Percentiles rank a stretch among this genome's conserved stretches.
Evolutionary conservation across 1,284 basidiomycete species (phyloP).

Genomic region (Sporisorium exsertum): DNA sequence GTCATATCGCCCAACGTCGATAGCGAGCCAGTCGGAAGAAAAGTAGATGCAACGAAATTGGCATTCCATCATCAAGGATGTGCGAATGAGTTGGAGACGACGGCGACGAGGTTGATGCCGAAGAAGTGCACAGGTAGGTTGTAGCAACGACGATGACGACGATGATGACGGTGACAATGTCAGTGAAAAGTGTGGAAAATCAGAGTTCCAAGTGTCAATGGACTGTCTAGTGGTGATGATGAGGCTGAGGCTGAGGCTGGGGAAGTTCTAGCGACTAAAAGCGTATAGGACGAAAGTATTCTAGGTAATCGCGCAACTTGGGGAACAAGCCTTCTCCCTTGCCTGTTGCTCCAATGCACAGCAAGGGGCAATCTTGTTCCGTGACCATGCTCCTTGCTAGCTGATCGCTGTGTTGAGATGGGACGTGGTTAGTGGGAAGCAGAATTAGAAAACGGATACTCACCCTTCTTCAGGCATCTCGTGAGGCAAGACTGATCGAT

Average conservation of each 20-base stretch:
- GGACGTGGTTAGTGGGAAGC: slow-evolving; percentile 4
- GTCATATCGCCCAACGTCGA: slow-evolving; percentile 23
- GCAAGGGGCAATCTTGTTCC: slow-evolving; percentile 27
- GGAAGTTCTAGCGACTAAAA: background rate
- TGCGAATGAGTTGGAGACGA: slow-evolving; percentile 1
- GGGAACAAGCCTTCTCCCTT: slow-evolving; percentile 29
- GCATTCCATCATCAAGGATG: slow-evolving; percentile 40
- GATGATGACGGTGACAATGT: slow-evolving; percentile 3
- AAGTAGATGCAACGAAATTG: slow-evolving; percentile 24
- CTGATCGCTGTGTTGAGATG: background rate
- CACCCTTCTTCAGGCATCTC: slow-evolving; percentile 99
- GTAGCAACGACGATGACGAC: slow-evolving; percentile 21
- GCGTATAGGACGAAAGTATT: background rate
- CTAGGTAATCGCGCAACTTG: background rate
- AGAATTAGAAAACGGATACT: slow-evolving; percentile 71
- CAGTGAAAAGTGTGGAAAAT: slow-evolving; percentile 3
- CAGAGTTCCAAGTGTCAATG: slow-evolving; percentile 27
- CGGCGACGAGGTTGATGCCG: slow-evolving; percentile 7
- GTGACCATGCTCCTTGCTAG: background rate
- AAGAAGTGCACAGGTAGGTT: slow-evolving; percentile 8
- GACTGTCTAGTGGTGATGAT: slow-evolving; percentile 14
- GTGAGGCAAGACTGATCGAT: slow-evolving; percentile 81
- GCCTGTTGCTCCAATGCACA: background rate
- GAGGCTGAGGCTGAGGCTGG: background rate
- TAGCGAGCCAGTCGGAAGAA: slow-evolving; percentile 10